Evolutionary conservation across 1,284 basidiomycete species (phyloP).

Genomic region (Ustilago curta): DNA sequence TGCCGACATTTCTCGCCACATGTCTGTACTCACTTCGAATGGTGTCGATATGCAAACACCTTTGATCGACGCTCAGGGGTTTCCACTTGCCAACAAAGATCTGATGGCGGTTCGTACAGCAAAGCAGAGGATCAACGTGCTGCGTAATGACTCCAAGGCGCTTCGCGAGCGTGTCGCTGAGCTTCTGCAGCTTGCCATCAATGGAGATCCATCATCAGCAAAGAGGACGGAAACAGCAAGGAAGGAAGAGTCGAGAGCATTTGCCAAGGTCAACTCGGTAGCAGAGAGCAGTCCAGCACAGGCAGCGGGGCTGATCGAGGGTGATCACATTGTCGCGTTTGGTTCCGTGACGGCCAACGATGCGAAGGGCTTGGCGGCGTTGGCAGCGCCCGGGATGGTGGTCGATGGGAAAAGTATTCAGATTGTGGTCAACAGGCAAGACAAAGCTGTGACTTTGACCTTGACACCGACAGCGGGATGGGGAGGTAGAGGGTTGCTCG

Average conservation of each 20-base stretch:
- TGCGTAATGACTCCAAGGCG: constrained; percentile 54
- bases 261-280: constrained; percentile 52
- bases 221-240: neutral
- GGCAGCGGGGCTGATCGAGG: constrained; percentile 32
- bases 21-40: constrained; percentile 35
- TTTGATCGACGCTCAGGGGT: constrained; percentile 55
- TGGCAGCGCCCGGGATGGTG: constrained; percentile 40
- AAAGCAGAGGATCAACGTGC: constrained; percentile 45
- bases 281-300: constrained; percentile 47
- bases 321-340: constrained; percentile 47
- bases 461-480: constrained; percentile 38
- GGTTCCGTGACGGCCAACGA: constrained; percentile 22
- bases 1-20: constrained; percentile 34
- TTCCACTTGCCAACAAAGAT: constrained; percentile 56
- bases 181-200: constrained; percentile 51
- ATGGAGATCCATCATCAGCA: constrained; percentile 17
- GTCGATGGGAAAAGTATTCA: constrained; percentile 30
- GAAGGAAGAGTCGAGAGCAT: constrained; percentile 5
- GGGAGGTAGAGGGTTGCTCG: constrained; percentile 57
- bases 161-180: constrained; percentile 38
- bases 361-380: constrained; percentile 26
- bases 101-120: constrained; percentile 55
- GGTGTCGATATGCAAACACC: constrained; percentile 44
- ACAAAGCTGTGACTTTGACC: constrained; percentile 5
- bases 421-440: constrained; percentile 15